Evolutionary conservation across 495 filamentous ascomycete species (phyloP), one percentile per base, ranked within the genome.

Genomic region (Lophiostoma macrostomum): DNA sequence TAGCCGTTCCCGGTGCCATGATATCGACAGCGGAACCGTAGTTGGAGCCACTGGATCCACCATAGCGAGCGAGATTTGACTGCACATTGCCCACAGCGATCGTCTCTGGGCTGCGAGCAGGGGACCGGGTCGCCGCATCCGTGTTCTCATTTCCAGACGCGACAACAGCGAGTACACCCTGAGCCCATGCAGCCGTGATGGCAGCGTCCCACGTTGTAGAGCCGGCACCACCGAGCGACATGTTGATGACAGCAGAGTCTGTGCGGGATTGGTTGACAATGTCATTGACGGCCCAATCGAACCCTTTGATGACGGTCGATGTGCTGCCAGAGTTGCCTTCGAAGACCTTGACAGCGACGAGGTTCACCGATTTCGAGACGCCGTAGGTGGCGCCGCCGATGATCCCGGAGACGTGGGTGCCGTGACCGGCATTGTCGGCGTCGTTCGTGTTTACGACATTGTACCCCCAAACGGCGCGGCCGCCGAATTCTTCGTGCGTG

Each of bases 21-120:
- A 98, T 95, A 69, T 97, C 90, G 67, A 91, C 95, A 79, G 90
- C 96, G 78, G 90, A 89, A 68, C 93, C 93, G 73, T 84, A 97
- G 83, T 97, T 98, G 79, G 91, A 96, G 8, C 48, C 48, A 24
- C 12, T 3, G 6, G 18, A 4, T 1, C 37, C 36, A 82, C 95
- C 96, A 80, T 96, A 96, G 69, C 93, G 89, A 76, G 89, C 87
- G 70, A 96, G 91, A 61, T 79, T 80, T 16, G 95, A 77, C 52
- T 87, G 91, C 16, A 89, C 91, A 54, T 94, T 94, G 66, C 91
- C 93, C 45, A 98, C 93, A 43, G 91, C 96, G 64, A 98, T 83
- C 44, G 91, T 90, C 67, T 90, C 88, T 59, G 84, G 80, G 51
- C 90, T 86, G 45, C 90, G 84, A 59, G 93, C 93, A 20, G 93